Evolutionary conservation across 768 basidiomycete genomes (phyloP), one percentile per base, ranked within the genome.

Genomic region (Mrakia hoshinonis): DNA sequence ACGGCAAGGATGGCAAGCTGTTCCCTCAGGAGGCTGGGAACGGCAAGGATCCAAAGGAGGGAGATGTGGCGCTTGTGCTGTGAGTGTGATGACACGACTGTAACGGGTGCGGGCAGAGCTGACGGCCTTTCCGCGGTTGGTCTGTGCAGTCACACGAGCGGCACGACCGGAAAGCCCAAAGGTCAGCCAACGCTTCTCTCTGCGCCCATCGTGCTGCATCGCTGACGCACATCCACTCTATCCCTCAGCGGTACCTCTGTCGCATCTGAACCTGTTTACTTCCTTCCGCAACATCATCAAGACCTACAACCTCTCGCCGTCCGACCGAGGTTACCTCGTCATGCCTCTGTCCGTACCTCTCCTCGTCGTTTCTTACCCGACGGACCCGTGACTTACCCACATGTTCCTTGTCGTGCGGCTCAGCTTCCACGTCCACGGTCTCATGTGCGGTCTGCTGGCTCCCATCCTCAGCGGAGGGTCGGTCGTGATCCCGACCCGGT

Each of bases 371-470:
- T 36, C 18, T 26, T 39, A 7, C 61, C 52, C n/a, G 43, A 6
- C n/a, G 29, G 12, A 1, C n/a, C 18, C 36, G 18, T 18, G 46
- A 29, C 49, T 47, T 67, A 29, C 47, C 2, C 60, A n/a, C 15
- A 39, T 11, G 1, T 18, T 20, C 36, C n/a, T n/a, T 29, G 0
- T 15, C 22, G 3, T 12, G 29, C 20, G 34, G n/a, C 22, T 26
- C 26, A 80, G 85, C 29, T 86, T 85, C 79, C 85, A 85, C 74
- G 85, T 86, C 49, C 85, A 85, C 36, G 86, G 85, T 26, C 84
- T 87, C 60, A 83, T 86, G 48, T 83, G 84, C 61, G 86, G 85
- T 75, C 80, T 87, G 24, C 80, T 85, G 24, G 84, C 85, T n/a
- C 85, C 86, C 12, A 77, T 86, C 2, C 79, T 85, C 67, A 83